Evolutionary conservation across 805 yeast genomes (phyloP).

Genomic region (Isabelozyma pseudorhagii): DNA sequence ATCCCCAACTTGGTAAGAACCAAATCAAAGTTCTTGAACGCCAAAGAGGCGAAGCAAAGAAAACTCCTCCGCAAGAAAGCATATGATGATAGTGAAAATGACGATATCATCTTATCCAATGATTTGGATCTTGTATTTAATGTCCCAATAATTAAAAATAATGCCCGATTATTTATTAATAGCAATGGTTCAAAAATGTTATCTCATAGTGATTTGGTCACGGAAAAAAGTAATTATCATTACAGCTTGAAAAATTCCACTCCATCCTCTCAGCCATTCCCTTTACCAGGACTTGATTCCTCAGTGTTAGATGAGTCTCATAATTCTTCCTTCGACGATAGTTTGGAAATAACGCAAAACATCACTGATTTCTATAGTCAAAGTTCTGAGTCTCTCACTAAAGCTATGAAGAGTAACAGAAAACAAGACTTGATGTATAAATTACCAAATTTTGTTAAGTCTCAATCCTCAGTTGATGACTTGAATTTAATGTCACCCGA

Average conservation of each 20-base stretch:
- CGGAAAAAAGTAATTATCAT: conserved; percentile 20
- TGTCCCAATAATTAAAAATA: conserved; percentile 39
- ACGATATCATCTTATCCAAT: conserved; percentile 34
- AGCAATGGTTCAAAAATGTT: conserved; percentile 13
- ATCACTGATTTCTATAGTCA: conserved; percentile 34
- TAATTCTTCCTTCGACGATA: conserved; percentile 13
- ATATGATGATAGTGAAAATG: conserved; percentile 41
- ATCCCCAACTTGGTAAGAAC: conserved; percentile 25
- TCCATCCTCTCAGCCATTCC: conserved; percentile 21
- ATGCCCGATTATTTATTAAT: conserved; percentile 27
- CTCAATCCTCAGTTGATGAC: conserved; percentile 53
- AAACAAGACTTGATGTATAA: conserved; percentile 32
- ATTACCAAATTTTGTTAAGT: conserved; percentile 35
- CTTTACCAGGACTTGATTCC: conserved; percentile 21
- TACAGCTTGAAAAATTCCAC: conserved; percentile 15
- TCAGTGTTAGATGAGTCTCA: conserved; percentile 1
- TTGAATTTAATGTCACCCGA: conserved; percentile 57
- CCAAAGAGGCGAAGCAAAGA: conserved; percentile 37
- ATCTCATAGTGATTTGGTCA: conserved; percentile 24
- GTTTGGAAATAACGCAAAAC: conserved; percentile 31
- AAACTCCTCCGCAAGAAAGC: conserved; percentile 33
- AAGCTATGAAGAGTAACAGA: conserved; percentile 28
- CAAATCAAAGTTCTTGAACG: conserved; percentile 31
- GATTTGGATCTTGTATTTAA: conserved; percentile 41
- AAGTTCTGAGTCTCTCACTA: conserved; percentile 31